phyloP scores from a whole-genome alignment of 345 rosid genomes.

The Euphorbia pulcherrima region DNA sequence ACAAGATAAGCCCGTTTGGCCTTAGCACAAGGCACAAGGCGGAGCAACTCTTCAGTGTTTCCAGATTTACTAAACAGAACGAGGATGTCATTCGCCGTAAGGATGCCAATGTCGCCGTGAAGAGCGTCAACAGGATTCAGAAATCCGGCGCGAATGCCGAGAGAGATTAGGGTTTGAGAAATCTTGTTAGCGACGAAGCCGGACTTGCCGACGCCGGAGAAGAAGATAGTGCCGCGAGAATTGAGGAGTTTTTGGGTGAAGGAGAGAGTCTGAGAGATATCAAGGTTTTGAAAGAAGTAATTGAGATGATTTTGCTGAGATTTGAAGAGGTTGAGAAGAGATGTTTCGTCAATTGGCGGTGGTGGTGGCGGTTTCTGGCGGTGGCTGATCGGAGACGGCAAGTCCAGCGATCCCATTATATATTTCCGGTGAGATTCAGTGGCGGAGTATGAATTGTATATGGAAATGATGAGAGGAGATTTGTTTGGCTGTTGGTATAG shows the following conservation, averaged over 20 bases:
- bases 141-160: conserved; percentile 68
- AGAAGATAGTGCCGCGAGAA: conserved; percentile 61
- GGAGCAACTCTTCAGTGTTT: conserved; percentile 80
- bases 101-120: conserved; percentile 86
- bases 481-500: background rate
- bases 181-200: conserved; percentile 92
- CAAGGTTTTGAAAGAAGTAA: conserved; percentile 79
- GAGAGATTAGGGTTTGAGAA: conserved; percentile 82
- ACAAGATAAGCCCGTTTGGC: conserved; percentile 70
- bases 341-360: conserved; percentile 39
- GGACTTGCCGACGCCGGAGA: conserved; percentile 94
- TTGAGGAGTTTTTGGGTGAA: conserved; percentile 71
- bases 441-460: background rate
- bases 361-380: background rate
- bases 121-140: conserved; percentile 89
- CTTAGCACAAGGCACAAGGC: conserved; percentile 83
- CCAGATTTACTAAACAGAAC: conserved; percentile 87
- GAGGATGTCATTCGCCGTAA: conserved; percentile 48
- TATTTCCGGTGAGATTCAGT: background rate
- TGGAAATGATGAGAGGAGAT: background rate
- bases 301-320: conserved; percentile 89
- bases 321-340: conserved; percentile 72
- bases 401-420: conserved; percentile 45
- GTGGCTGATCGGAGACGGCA: conserved; percentile 17
- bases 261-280: conserved; percentile 58